Evolutionary conservation across 1,284 basidiomycete species (phyloP), one percentile per base, ranked within the genome.

Genomic region (Cutaneotrichosporon dermatis): DNA sequence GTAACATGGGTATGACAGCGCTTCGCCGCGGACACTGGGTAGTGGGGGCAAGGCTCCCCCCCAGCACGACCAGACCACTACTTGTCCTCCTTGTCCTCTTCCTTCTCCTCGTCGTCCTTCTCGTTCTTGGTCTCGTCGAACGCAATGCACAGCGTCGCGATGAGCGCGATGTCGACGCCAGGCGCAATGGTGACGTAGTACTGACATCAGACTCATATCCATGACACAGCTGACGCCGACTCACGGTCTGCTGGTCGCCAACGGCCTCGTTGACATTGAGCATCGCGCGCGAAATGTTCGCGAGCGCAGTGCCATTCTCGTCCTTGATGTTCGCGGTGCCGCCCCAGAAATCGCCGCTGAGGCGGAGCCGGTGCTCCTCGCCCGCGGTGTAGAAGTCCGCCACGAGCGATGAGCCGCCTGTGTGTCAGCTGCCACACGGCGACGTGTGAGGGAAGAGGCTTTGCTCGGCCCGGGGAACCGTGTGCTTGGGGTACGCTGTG

Each of bases 71-170:
- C 15, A 25, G 44, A 8, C 12, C 16, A 7, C 33, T 25, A 45
- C 9, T 51, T n/a, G 36, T 51, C 50, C 11, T 41, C 12, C 33
- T 53, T 6, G 11, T 54, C 15, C 42, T 54, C n/a, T 10, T 45
- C 52, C 52, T 54, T 16, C 15, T 16, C 43, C 36, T 53, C 37
- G 25, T 44, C 37, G 36, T 54, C 37, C 10, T 34, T 34, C 53
- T 63, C 61, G 8, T 60, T 58, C 56, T 53, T 46, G 41, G 50
- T 35, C 62, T 60, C 54, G 53, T 60, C 62, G 16, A 60, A 60
- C 36, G 56, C 60, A 16, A 60, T 53, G 34, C 55, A 60, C 34
- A 63, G 16, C 9, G 56, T 45, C 16, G 43, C 62, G 25, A 63
- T 55, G 13, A 63, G 56, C 12, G 58, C 46, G 25, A 60, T 11